A percentile compares a stretch with the other conserved stretches of the same genome.
These are phyloP conservation scores for Metrosideros polymorpha DNA, from an alignment of 441 rosid species.

Conservation along the genomic window DNA sequence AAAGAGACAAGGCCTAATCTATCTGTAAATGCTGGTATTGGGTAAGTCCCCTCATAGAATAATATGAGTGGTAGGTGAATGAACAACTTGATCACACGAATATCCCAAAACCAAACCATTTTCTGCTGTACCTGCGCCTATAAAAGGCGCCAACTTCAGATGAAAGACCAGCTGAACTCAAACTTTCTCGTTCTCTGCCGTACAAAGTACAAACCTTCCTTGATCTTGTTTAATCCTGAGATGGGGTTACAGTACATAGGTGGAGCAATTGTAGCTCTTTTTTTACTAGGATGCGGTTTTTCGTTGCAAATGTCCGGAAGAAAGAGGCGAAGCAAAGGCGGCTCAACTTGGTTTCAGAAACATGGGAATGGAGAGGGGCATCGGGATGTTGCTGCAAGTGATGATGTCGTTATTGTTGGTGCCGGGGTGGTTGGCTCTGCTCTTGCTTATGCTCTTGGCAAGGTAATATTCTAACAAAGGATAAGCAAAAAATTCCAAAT, in stretches of 20 bases:
- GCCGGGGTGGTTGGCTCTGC: conserved; percentile 5
- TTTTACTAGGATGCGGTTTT: background rate
- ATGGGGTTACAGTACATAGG: background rate
- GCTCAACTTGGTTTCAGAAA: background rate
- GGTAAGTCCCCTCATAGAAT: background rate
- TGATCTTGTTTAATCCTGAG: background rate
- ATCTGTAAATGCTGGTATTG: background rate
- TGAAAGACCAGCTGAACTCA: background rate
- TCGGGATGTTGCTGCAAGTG: background rate
- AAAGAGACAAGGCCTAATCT: background rate
- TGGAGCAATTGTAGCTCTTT: background rate
- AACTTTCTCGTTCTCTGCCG: background rate
- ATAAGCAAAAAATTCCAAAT: too few species aligned
- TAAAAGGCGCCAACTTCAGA: background rate
- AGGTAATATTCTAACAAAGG: background rate
- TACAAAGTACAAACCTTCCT: background rate
- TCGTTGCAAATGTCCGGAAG: background rate
- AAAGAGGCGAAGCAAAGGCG: background rate
- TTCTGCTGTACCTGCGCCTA: background rate
- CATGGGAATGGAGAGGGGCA: background rate
- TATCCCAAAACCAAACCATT: background rate
- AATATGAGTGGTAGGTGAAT: background rate
- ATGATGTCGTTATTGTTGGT: conserved; percentile 3
- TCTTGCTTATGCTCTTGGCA: conserved; percentile 5
- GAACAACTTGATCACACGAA: background rate